Conservation (phyloP, 139 green algal species). For the Astrephomene gubernaculifera region DNA sequence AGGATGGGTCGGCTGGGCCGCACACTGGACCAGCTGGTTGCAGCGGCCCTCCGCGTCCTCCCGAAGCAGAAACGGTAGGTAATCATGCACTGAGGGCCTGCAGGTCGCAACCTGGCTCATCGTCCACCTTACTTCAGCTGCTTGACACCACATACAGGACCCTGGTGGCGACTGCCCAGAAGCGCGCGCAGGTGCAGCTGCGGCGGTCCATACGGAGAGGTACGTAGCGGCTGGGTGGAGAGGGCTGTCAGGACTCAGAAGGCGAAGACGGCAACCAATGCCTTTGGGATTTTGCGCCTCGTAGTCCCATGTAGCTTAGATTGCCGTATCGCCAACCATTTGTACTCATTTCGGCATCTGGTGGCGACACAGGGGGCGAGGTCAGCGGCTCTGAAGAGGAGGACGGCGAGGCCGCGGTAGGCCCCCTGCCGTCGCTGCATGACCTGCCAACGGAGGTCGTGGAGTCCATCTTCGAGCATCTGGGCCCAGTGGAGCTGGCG, state of each 20-base stretch:
- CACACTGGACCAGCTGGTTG: slow-evolving; percentile 18
- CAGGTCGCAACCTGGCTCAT: too few species aligned
- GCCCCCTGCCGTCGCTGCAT: not conserved
- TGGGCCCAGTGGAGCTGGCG: slow-evolving; percentile 30
- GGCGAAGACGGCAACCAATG: too few species aligned
- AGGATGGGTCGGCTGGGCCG: slow-evolving; percentile 5
- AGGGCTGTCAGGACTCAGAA: too few species aligned
- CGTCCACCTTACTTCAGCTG: not conserved
- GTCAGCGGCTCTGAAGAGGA: not conserved
- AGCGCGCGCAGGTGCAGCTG: slow-evolving; percentile 6
- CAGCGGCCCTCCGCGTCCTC: slow-evolving; percentile 2
- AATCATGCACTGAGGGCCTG: too few species aligned
- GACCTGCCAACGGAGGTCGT: slow-evolving; percentile 41
- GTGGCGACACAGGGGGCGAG: too few species aligned
- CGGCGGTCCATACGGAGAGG: not conserved
- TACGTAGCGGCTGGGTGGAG: too few species aligned
- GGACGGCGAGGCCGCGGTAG: not conserved
- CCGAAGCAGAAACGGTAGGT: slow-evolving; percentile 47
- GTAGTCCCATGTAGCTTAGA: too few species aligned
- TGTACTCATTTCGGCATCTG: too few species aligned
- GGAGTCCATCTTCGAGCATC: not conserved
- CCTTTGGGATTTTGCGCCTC: too few species aligned
- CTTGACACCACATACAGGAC: not conserved
- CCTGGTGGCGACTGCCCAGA: not conserved
- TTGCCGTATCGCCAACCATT: too few species aligned